Conservation (phyloP, 495 filamentous ascomycete species). For the Xylaria acuta region DNA sequence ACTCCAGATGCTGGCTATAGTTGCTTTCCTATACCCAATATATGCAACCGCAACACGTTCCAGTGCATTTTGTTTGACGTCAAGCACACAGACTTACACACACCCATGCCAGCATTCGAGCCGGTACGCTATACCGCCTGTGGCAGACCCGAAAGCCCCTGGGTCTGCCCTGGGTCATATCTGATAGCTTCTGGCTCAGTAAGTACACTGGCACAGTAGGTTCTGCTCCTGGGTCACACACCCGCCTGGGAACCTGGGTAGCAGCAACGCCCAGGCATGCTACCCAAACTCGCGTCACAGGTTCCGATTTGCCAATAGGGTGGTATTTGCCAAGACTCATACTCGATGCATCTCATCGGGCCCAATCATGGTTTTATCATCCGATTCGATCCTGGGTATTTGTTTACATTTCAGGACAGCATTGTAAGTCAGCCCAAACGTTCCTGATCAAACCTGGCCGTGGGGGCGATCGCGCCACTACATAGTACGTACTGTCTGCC, state of each 20-base stretch:
- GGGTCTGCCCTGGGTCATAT: background rate
- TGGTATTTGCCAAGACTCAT: background rate
- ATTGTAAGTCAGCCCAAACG: background rate
- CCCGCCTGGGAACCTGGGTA: background rate
- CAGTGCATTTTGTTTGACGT: constrained; percentile 7
- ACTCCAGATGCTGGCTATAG: constrained; percentile 7
- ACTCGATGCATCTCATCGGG: constrained; percentile 22
- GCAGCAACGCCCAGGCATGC: constrained; percentile 2
- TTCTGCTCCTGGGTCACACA: background rate
- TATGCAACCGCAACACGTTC: constrained; percentile 21
- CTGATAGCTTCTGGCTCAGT: background rate
- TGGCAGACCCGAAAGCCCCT: background rate
- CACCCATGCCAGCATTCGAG: constrained; percentile 10
- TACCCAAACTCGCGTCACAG: constrained; percentile 23
- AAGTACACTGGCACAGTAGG: too few relatives aligned
- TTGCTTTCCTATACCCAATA: constrained; percentile 6
- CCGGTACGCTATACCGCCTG: constrained; percentile 4
- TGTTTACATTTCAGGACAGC: constrained; percentile 4
- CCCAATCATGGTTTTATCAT: background rate
- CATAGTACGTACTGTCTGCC: too few relatives aligned
- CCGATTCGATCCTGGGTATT: constrained; percentile 20
- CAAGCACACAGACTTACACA: background rate
- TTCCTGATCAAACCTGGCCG: constrained; percentile 5
- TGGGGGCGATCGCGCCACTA: constrained; percentile 1
- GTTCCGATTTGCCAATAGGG: constrained; percentile 21